Percentiles rank a stretch among this genome's conserved stretches.
These are phyloP conservation scores for Tolypocladium ovalisporum DNA, from an alignment of 2,329 filamentous ascomycete genomes.

Conservation along the genomic window DNA sequence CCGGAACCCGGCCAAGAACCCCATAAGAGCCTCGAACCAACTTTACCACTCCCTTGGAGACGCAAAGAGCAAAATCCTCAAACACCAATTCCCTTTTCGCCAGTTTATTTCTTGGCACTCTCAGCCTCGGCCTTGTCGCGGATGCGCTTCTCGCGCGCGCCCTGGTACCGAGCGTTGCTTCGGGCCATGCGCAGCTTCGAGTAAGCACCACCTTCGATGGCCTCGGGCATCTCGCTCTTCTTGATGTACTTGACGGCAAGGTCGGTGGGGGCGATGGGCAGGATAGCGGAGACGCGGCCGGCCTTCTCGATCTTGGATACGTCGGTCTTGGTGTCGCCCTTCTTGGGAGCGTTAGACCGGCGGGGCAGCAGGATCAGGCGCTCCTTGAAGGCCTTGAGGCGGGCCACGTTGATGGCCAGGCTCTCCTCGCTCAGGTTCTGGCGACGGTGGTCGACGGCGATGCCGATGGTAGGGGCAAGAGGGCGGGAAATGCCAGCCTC, in stretches of 20 bases:
- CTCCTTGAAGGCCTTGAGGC: slow-evolving; percentile 94
- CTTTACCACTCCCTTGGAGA: slow-evolving; percentile 26
- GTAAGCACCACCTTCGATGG: slow-evolving; percentile 76
- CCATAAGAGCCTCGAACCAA: slow-evolving; percentile 25
- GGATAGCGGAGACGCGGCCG: slow-evolving; percentile 32
- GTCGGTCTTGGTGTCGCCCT: slow-evolving; percentile 84
- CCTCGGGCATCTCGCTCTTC: slow-evolving; percentile 69
- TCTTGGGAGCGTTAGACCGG: slow-evolving; percentile 88
- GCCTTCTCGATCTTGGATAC: slow-evolving; percentile 52
- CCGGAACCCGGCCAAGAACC: slow-evolving; percentile 22
- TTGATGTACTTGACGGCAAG: slow-evolving; percentile 62
- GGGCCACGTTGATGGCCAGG: slow-evolving; percentile 87
- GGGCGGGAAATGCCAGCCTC: slow-evolving; percentile 93
- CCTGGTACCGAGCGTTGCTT: slow-evolving; percentile 69
- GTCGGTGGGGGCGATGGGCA: slow-evolving; percentile 64
- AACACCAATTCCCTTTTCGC: slow-evolving; percentile 30
- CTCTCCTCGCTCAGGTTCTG: slow-evolving; percentile 96
- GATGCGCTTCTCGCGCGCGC: slow-evolving; percentile 85
- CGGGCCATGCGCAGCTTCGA: slow-evolving; percentile 73
- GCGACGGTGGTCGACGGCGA: slow-evolving; percentile 91
- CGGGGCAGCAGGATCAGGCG: slow-evolving; percentile 97
- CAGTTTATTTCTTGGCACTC: slow-evolving; percentile 71
- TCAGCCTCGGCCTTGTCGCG: slow-evolving; percentile 81
- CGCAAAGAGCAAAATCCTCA: slow-evolving; percentile 31
- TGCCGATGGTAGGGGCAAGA: slow-evolving; percentile 91